These are phyloP conservation scores for Saitozyma podzolica DNA, from an alignment of 768 basidiomycete species.

Conservation along the genomic window DNA sequence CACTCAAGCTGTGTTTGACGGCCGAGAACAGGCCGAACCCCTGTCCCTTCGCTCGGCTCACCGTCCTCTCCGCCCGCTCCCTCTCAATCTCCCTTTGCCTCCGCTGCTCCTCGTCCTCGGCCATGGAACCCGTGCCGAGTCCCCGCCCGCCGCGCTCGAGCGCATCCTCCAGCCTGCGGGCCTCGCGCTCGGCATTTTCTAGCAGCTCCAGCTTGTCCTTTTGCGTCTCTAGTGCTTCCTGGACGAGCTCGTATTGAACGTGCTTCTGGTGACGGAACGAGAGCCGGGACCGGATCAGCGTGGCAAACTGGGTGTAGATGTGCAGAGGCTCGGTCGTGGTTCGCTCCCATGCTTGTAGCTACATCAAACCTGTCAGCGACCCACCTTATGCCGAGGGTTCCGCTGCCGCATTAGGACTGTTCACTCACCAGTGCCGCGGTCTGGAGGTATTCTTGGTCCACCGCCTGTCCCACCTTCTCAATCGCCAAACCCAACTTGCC, in stretches of 20 bases:
- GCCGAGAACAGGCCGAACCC: constrained; percentile 83
- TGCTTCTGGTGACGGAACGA: constrained; percentile 97
- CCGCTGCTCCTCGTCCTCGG: constrained; percentile 23
- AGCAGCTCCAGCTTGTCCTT: constrained; percentile 81
- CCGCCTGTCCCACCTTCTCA: constrained; percentile 95
- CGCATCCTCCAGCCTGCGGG: constrained; percentile 82
- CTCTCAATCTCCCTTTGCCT: constrained; percentile 21
- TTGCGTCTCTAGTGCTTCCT: constrained; percentile 80
- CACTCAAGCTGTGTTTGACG: constrained; percentile 88
- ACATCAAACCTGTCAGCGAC: neutral
- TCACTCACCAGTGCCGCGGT: constrained; percentile 77
- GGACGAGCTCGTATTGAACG: constrained; percentile 95
- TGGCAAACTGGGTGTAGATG: constrained; percentile 91
- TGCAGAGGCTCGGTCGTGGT: constrained; percentile 94
- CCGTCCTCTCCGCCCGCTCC: constrained; percentile 12
- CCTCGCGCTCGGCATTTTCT: constrained; percentile 90
- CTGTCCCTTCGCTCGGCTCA: constrained; percentile 12
- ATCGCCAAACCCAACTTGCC: constrained; percentile 61
- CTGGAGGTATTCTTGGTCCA: constrained; percentile 89
- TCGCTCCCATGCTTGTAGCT: constrained; percentile 93
- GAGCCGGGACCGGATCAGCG: constrained; percentile 90
- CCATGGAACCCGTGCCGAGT: constrained; percentile 28
- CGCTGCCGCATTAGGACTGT: neutral
- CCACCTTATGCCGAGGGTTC: no score
- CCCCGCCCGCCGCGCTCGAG: constrained; percentile 60